These are phyloP conservation scores for Tetratostichococcus sp. DNA, from an alignment of 139 green algal species.

Conservation along the genomic window DNA sequence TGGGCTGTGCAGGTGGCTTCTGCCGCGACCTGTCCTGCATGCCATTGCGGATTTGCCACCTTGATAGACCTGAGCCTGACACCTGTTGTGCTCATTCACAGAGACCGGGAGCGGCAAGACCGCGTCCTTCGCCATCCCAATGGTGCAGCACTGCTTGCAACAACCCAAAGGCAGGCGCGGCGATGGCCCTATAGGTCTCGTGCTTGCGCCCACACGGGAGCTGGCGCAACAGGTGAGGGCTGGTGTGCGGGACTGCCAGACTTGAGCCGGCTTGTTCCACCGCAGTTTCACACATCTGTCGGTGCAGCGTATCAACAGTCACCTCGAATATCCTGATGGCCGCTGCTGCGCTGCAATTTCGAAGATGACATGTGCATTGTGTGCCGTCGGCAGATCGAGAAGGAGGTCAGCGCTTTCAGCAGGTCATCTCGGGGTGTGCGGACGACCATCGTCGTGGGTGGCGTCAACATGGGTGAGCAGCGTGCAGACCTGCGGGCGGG, in stretches of 20 bases:
- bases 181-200: slow-evolving; percentile 70
- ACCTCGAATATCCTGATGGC: no score
- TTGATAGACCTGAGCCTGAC: no score
- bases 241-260: no score
- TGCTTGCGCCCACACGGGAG: slow-evolving; percentile 73
- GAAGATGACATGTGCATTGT: no score
- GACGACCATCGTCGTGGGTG: slow-evolving; percentile 63
- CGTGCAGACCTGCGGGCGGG: slow-evolving; percentile 68
- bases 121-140: slow-evolving; percentile 75
- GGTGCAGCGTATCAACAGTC: no score
- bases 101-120: slow-evolving; percentile 92
- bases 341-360: no score
- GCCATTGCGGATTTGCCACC: no score
- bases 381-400: background rate
- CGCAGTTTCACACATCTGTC: no score
- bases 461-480: slow-evolving; percentile 70
- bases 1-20: slow-evolving; percentile 63
- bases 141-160: slow-evolving; percentile 82
- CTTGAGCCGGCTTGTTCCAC: no score
- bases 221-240: slow-evolving; percentile 89
- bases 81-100: background rate
- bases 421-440: slow-evolving; percentile 48
- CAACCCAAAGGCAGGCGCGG: slow-evolving; percentile 55
- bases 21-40: background rate
- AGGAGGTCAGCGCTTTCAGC: slow-evolving; percentile 45